Evolutionary conservation across 495 filamentous ascomycete genomes (phyloP).

Genomic region (Lasiosphaeria miniovina): DNA sequence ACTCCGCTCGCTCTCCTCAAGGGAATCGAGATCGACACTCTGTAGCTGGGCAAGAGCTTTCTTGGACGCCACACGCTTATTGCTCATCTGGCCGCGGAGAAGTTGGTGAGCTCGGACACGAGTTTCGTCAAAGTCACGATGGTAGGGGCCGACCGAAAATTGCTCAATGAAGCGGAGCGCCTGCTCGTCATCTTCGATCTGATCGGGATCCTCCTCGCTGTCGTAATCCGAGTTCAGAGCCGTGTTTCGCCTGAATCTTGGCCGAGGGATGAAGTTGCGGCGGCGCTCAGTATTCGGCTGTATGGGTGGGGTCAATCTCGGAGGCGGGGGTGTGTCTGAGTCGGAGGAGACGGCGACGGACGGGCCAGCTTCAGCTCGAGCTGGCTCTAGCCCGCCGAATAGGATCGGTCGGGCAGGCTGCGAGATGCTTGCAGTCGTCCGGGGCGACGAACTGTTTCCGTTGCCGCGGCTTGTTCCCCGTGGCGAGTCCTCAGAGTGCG

Average conservation of each 20-base stretch:
- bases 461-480: background rate
- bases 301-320: background rate
- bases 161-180: slow-evolving; percentile 23
- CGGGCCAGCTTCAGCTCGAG: background rate
- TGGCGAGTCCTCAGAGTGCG: background rate
- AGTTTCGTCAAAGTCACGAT: slow-evolving; percentile 23
- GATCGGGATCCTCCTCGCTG: slow-evolving; percentile 28
- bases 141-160: slow-evolving; percentile 7
- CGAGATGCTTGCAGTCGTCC: background rate
- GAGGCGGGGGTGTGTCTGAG: background rate
- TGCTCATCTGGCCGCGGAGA: slow-evolving; percentile 36
- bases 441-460: background rate
- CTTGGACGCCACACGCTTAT: slow-evolving; percentile 45
- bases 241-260: slow-evolving; percentile 7
- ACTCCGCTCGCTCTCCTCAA: slow-evolving; percentile 48
- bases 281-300: slow-evolving; percentile 10
- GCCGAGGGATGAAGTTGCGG: slow-evolving; percentile 6
- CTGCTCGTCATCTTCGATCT: slow-evolving; percentile 24
- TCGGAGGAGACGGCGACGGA: slow-evolving; percentile 5
- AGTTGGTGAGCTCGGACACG: slow-evolving; percentile 36
- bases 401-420: background rate
- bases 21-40: slow-evolving; percentile 37
- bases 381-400: background rate
- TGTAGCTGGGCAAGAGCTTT: slow-evolving; percentile 45
- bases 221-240: slow-evolving; percentile 19